Percentiles rank a stretch among this genome's conserved stretches.
Conservation (phyloP, 2,329 filamentous ascomycete genomes). For the Diaporthe velutina region DNA sequence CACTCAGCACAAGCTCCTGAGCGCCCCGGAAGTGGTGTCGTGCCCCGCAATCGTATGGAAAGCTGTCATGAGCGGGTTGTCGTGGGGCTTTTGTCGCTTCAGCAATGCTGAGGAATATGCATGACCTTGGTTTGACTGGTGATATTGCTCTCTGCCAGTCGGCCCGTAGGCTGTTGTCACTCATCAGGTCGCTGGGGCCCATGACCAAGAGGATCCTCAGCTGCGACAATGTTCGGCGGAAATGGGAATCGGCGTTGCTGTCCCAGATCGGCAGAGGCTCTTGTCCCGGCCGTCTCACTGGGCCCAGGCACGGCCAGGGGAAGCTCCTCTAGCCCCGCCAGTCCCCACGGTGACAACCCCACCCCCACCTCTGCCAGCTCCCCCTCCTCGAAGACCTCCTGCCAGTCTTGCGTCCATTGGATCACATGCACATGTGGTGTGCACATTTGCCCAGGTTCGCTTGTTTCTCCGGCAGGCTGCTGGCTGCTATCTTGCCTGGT, state of each 20-base stretch:
- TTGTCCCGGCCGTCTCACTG: not conserved
- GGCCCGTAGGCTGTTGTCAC: no score
- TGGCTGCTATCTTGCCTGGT: not conserved
- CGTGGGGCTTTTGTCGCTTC: not conserved
- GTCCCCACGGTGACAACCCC: constrained; percentile 7
- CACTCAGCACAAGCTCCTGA: constrained; percentile 2
- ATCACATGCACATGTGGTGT: constrained; percentile 5
- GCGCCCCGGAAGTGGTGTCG: not conserved
- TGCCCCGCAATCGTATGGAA: not conserved
- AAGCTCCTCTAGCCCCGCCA: not conserved
- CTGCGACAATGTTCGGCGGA: constrained; percentile 22
- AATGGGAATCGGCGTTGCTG: constrained; percentile 29
- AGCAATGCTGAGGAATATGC: not conserved
- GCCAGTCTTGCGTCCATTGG: no score
- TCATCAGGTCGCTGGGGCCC: not conserved
- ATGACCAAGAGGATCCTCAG: constrained; percentile 7
- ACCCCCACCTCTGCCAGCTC: constrained; percentile 18
- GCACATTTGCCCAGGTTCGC: no score
- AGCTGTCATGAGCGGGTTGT: not conserved
- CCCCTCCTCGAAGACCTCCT: not conserved
- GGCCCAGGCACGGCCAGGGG: not conserved
- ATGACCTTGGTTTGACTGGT: no score
- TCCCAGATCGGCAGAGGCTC: constrained; percentile 29
- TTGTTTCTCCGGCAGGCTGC: not conserved
- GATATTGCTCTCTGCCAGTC: no score